phyloP scores from a whole-genome alignment of 1,284 basidiomycete genomes.

The Lentinula novae-zelandiae region DNA sequence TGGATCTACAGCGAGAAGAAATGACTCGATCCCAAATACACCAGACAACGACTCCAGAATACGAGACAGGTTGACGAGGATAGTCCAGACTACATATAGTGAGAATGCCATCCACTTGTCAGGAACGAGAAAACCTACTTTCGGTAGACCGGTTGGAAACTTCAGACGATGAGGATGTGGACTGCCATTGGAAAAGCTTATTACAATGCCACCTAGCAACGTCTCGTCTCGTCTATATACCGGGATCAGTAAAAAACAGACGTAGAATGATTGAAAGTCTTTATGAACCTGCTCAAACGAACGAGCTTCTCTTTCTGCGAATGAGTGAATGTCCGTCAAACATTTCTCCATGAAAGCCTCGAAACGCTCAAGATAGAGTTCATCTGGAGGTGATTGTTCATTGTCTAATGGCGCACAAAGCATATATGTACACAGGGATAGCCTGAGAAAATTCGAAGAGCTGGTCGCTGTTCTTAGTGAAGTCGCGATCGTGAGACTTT shows the following conservation, averaged over 20 bases:
- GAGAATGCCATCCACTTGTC: neutral
- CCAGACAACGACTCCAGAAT: constrained; percentile 47
- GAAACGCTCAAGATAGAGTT: constrained; percentile 55
- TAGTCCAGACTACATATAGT: constrained; percentile 34
- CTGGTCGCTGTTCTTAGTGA: neutral
- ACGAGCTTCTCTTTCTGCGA: constrained; percentile 53
- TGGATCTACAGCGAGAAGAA: constrained; percentile 58
- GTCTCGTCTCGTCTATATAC: constrained; percentile 43
- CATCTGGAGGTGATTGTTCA: constrained; percentile 31
- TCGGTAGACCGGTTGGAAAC: neutral
- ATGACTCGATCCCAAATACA: constrained; percentile 51
- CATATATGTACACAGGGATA: neutral
- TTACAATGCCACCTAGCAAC: constrained; percentile 57
- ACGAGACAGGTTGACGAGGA: constrained; percentile 45
- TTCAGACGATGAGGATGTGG: neutral
- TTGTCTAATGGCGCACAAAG: neutral
- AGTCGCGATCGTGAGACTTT: neutral
- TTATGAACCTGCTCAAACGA: constrained; percentile 53
- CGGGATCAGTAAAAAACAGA: constrained; percentile 5
- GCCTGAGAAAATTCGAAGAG: neutral
- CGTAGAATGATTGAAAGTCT: constrained; percentile 1
- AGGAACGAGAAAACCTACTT: constrained; percentile 3
- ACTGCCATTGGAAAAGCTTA: constrained; percentile 41
- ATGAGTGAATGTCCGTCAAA: constrained; percentile 50
- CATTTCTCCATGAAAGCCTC: constrained; percentile 57